A percentile compares a stretch with the other conserved stretches of the same genome.
Evolutionary conservation across 176 grass and related monocot species (phyloP).

Genomic region (Triticum timopheevii): DNA sequence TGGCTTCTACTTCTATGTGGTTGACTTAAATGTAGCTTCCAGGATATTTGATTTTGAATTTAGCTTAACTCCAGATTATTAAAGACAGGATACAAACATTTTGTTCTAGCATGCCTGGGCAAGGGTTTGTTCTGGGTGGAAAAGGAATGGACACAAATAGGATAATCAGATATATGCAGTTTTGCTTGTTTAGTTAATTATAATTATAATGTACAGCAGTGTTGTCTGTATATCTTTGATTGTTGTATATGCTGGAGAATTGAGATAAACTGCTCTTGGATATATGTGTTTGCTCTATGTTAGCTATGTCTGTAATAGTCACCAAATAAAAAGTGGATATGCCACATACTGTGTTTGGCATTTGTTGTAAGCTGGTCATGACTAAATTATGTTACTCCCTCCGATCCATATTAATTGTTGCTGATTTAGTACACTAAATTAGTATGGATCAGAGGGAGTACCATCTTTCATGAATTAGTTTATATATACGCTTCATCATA

Average conservation of each 20-base stretch:
- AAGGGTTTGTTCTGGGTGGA: slow-evolving; percentile 5
- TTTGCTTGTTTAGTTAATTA: background rate
- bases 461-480: background rate
- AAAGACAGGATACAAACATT: background rate
- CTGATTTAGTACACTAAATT: too few species aligned
- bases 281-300: slow-evolving; percentile 6
- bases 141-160: background rate
- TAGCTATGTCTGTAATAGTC: too few species aligned
- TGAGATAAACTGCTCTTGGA: background rate
- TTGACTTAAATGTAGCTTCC: background rate
- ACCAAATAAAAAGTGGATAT: too few species aligned
- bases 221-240: background rate
- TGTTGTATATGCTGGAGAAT: background rate
- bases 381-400: background rate
- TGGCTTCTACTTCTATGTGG: background rate
- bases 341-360: too few species aligned
- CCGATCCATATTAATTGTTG: too few species aligned
- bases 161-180: background rate
- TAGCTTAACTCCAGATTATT: background rate
- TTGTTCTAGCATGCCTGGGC: slow-evolving; percentile 11
- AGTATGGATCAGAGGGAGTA: too few species aligned
- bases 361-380: too few species aligned
- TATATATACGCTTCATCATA: background rate
- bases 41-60: slow-evolving; percentile 8
- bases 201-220: background rate